Percentiles rank a stretch among this genome's conserved stretches.
These are phyloP conservation scores for Vanrija pseudolonga DNA, from an alignment of 1,284 basidiomycete species.

Conservation along the genomic window DNA sequence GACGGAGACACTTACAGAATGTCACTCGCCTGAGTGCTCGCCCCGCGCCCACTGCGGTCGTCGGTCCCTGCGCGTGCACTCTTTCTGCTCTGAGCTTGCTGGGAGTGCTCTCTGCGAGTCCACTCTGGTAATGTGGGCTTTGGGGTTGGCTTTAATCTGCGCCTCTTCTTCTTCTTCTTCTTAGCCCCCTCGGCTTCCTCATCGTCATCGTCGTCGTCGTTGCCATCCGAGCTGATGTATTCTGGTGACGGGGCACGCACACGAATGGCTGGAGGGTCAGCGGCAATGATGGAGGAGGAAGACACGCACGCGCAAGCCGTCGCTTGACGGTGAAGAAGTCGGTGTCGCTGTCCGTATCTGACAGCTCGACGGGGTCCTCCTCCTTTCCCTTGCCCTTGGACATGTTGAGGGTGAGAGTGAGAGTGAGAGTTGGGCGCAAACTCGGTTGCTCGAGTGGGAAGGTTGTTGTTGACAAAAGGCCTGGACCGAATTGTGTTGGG, in stretches of 20 bases:
- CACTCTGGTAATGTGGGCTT: constrained; percentile 7
- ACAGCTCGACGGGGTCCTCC: constrained; percentile 4
- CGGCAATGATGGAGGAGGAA: too few species aligned
- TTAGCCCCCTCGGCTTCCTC: not conserved
- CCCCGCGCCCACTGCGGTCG: not conserved
- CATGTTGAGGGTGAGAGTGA: constrained; percentile 1
- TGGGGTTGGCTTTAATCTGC: not conserved
- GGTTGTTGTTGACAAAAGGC: not conserved
- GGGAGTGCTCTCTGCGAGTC: not conserved
- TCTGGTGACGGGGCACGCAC: not conserved
- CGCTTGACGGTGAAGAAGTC: constrained; percentile 32
- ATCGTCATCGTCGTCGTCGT: not conserved
- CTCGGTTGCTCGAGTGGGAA: too few species aligned
- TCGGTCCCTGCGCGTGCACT: not conserved
- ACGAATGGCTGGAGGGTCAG: too few species aligned
- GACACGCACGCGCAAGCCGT: not conserved
- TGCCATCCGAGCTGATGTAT: not conserved
- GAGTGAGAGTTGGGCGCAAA: not conserved
- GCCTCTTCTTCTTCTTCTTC: not conserved
- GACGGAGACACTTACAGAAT: not conserved
- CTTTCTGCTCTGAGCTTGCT: not conserved
- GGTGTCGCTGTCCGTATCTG: constrained; percentile 21
- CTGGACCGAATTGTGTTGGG: too few species aligned
- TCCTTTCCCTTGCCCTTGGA: constrained; percentile 19
- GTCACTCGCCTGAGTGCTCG: not conserved